Percentiles rank a stretch among this genome's conserved stretches.
These are phyloP conservation scores for Gossypium davidsonii DNA, from an alignment of 441 rosid species.

Conservation along the genomic window DNA sequence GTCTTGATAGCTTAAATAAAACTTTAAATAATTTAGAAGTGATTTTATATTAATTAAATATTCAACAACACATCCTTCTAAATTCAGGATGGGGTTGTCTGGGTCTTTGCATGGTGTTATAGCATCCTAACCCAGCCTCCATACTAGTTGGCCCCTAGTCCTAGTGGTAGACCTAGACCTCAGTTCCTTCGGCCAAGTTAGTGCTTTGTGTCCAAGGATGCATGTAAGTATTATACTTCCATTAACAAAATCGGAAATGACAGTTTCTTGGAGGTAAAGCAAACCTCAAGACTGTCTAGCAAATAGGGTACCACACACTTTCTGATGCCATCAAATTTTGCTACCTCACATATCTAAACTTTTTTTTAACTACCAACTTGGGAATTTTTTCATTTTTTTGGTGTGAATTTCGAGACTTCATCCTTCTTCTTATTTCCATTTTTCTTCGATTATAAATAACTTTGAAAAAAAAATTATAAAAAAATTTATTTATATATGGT, in stretches of 20 bases:
- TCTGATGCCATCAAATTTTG: not conserved
- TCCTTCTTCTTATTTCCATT: not conserved
- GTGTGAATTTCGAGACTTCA: not conserved
- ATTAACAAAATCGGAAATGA: not conserved
- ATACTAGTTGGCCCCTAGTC: not conserved
- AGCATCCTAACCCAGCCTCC: not conserved
- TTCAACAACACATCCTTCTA: too few species aligned
- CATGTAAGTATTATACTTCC: not conserved
- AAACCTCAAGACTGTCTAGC: not conserved
- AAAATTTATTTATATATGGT: too few species aligned
- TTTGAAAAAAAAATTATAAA: too few species aligned
- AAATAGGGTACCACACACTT: not conserved
- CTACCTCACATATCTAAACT: not conserved
- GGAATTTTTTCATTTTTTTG: too few species aligned
- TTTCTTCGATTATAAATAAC: conserved; percentile 17
- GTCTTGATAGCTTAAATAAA: too few species aligned
- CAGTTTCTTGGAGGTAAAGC: not conserved
- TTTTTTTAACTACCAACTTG: not conserved
- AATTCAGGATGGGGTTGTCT: not conserved
- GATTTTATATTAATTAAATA: too few species aligned
- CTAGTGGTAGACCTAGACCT: not conserved
- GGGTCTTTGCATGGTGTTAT: not conserved
- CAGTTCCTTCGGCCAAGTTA: not conserved
- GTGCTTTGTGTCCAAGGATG: not conserved
- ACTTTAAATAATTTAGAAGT: too few species aligned